phyloP scores from a whole-genome alignment of 2,329 filamentous ascomycete genomes.

The Diaporthe sp. region DNA sequence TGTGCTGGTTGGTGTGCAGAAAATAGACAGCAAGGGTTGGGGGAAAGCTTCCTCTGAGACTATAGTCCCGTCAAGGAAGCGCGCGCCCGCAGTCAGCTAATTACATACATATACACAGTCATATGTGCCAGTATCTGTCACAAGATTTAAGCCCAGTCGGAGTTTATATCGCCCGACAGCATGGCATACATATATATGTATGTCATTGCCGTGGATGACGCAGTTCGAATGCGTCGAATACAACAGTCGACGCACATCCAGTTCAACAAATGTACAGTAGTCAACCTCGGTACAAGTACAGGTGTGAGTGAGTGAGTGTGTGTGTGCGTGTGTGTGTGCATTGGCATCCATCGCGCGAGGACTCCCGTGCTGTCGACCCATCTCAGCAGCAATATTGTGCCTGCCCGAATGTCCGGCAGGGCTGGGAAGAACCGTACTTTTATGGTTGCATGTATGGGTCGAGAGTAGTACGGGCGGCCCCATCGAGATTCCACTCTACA shows the following conservation, averaged over 20 bases:
- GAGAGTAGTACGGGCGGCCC: neutral
- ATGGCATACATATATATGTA: too few relatives aligned
- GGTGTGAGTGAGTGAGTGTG: too few relatives aligned
- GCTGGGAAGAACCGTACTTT: conserved; percentile 11
- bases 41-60: neutral
- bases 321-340: neutral
- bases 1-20: neutral
- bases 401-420: conserved; percentile 15
- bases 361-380: neutral
- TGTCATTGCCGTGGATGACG: neutral
- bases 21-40: neutral
- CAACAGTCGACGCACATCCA: neutral
- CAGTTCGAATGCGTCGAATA: neutral
- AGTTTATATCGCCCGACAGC: neutral
- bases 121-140: neutral
- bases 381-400: neutral
- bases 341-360: neutral
- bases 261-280: neutral
- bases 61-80: neutral
- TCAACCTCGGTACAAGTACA: neutral
- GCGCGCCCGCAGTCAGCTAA: neutral
- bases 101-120: too few relatives aligned
- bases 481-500: conserved; percentile 16
- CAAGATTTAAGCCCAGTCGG: neutral
- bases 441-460: conserved; percentile 1